These are phyloP conservation scores for Sporisorium graminicola DNA, from an alignment of 1,284 basidiomycete species.

Conservation along the genomic window DNA sequence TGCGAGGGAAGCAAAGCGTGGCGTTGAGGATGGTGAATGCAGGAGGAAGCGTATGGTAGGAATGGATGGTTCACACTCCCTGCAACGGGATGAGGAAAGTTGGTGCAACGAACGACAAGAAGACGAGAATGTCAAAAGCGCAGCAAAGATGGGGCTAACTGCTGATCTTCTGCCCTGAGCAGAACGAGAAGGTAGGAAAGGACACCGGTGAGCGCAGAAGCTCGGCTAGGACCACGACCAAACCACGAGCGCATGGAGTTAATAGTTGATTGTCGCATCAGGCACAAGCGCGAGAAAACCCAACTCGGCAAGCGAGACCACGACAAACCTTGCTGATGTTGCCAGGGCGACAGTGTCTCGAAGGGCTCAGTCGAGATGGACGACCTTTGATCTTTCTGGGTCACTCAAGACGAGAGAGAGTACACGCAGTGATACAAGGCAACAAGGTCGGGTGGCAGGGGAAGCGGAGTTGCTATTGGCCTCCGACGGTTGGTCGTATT, in stretches of 20 bases:
- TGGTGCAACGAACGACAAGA: too few relatives aligned
- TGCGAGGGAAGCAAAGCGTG: constrained; percentile 6
- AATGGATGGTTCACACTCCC: too few relatives aligned
- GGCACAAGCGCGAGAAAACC: background rate
- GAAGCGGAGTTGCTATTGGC: background rate
- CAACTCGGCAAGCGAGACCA: background rate
- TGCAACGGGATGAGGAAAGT: too few relatives aligned
- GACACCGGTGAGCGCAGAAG: constrained; percentile 2
- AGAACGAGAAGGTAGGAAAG: constrained; percentile 3
- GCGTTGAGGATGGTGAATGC: background rate
- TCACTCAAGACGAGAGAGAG: too few relatives aligned
- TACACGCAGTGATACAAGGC: background rate
- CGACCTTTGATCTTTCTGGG: background rate
- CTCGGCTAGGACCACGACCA: too few relatives aligned
- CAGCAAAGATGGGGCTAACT: too few relatives aligned
- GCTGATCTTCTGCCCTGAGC: too few relatives aligned
- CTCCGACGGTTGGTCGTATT: constrained; percentile 24
- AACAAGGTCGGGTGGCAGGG: background rate
- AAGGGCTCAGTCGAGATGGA: background rate
- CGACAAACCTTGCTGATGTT: too few relatives aligned
- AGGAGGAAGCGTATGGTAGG: background rate
- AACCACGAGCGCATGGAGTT: constrained; percentile 6
- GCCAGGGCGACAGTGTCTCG: too few relatives aligned
- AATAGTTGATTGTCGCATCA: background rate
- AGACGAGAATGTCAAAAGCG: too few relatives aligned